phyloP scores from a whole-genome alignment of 805 yeast species.

The Brettanomyces sp. region DNA sequence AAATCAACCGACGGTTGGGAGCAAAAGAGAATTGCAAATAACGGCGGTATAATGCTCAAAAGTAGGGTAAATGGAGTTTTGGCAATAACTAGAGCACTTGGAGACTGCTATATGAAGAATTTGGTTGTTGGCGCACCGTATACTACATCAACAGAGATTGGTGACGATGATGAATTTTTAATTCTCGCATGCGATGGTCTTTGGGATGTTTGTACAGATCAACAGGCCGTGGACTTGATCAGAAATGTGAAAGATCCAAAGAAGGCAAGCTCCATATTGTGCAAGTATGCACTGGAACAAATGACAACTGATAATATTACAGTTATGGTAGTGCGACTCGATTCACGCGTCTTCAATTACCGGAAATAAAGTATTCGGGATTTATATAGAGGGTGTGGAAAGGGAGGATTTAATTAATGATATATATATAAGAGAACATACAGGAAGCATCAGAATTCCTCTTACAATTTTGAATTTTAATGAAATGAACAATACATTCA shows the following conservation, averaged over 20 bases:
- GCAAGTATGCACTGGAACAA: conserved; percentile 64
- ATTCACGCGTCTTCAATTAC: conserved; percentile 30
- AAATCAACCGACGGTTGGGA: conserved; percentile 81
- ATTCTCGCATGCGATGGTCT: conserved; percentile 94
- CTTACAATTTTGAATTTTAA: no score
- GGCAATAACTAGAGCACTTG: conserved; percentile 89
- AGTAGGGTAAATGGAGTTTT: conserved; percentile 92
- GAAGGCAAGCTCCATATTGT: conserved; percentile 56
- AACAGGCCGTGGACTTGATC: conserved; percentile 69
- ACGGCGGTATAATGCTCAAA: conserved; percentile 84
- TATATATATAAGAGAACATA: no score
- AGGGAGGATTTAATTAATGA: no score
- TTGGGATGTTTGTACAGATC: conserved; percentile 91
- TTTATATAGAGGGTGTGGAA: no score
- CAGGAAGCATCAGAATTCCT: no score
- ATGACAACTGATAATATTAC: conserved; percentile 88
- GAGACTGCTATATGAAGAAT: conserved; percentile 88
- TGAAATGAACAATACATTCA: no score
- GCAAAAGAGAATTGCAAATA: conserved; percentile 58
- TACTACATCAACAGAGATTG: conserved; percentile 78
- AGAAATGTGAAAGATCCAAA: conserved; percentile 46
- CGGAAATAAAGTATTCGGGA: no score
- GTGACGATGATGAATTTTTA: conserved; percentile 59
- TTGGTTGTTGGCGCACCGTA: conserved; percentile 85
- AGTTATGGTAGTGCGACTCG: conserved; percentile 73